Conservation (phyloP, 306 rosid genomes). For the Quercus dentata region DNA sequence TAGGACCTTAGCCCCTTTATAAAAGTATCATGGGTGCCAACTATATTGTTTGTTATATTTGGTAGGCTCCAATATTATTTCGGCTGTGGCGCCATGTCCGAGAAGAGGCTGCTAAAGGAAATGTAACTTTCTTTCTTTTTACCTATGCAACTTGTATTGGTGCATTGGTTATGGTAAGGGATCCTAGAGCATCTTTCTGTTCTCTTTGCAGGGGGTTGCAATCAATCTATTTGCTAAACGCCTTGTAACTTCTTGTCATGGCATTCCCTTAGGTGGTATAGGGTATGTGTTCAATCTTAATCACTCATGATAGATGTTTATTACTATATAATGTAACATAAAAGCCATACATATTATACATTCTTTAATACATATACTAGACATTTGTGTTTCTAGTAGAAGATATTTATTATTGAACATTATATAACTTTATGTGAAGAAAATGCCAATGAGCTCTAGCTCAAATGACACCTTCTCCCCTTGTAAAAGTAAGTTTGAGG, state of each 20-base stretch:
- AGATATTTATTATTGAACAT: no score
- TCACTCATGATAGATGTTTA: slow-evolving; percentile 3
- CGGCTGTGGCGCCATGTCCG: slow-evolving; percentile 61
- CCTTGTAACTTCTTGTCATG: slow-evolving; percentile 56
- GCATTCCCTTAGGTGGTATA: slow-evolving; percentile 86
- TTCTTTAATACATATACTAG: no score
- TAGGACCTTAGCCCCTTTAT: background rate
- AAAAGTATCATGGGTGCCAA: slow-evolving; percentile 4
- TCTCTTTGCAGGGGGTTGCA: slow-evolving; percentile 39
- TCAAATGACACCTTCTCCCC: no score
- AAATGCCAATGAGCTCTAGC: no score
- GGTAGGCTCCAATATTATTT: slow-evolving; percentile 74
- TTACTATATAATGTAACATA: background rate
- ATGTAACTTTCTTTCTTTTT: slow-evolving; percentile 48
- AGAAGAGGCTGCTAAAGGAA: slow-evolving; percentile 70
- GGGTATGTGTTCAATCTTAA: slow-evolving; percentile 52
- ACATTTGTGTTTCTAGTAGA: no score
- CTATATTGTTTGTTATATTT: slow-evolving; percentile 20
- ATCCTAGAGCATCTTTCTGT: slow-evolving; percentile 10
- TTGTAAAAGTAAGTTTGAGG: no score
- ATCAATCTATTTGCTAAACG: slow-evolving; percentile 72
- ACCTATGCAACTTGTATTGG: slow-evolving; percentile 5
- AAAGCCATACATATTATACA: background rate
- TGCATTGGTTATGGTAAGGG: slow-evolving; percentile 18
- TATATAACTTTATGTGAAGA: no score